Evolutionary conservation across 164 flowering plant species (phyloP), one percentile per base, ranked within the genome.

Genomic region (Umbellularia californica): DNA sequence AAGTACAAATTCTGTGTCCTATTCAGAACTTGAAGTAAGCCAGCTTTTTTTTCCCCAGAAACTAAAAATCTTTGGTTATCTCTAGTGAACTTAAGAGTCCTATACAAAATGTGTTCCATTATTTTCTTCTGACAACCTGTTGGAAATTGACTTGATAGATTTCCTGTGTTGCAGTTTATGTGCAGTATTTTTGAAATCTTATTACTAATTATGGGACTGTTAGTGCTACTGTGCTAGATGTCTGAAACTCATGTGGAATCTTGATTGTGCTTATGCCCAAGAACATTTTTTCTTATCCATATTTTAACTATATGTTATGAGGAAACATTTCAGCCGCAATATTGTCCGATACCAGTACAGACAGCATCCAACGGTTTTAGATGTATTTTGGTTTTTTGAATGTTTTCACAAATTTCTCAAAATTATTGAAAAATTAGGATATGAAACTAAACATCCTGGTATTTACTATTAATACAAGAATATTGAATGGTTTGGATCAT

Each of bases 11-110:
- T 86, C 84, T 23, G 76, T 81, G 81, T 94, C 99, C 72, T 88
- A 83, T 76, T 96, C 99, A 51, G 99, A 96, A 71, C 92, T 96
- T 79, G 97, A 96, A 84, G 99, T 95, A 82, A 87, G 91, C 64
- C 25, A 25, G 13, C 62, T 17, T 52, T 17, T 17, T 41, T 30
- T 30, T 5, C 11, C 47, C 47, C 9, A 7, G 9, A 41, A 41
- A 17, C 19, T 30, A 68, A 41, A 5, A 41, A 41, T 9, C 9
- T 5, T 7, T 41, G 7, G 9, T 41, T 41, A 9, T 41, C 47
- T 41, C 47, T 41, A 41, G 10, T 41, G 47, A 41, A 41, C 47
- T 6, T 7, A 41, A 41, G 1, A 41, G 47, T 41, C 47, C 47
- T 41, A 41, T 41, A 41, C 2, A 41, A 41, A 41, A 20, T 5